Evolutionary conservation across 1,284 basidiomycete genomes (phyloP).

Genomic region (Inonotus hispidus): DNA sequence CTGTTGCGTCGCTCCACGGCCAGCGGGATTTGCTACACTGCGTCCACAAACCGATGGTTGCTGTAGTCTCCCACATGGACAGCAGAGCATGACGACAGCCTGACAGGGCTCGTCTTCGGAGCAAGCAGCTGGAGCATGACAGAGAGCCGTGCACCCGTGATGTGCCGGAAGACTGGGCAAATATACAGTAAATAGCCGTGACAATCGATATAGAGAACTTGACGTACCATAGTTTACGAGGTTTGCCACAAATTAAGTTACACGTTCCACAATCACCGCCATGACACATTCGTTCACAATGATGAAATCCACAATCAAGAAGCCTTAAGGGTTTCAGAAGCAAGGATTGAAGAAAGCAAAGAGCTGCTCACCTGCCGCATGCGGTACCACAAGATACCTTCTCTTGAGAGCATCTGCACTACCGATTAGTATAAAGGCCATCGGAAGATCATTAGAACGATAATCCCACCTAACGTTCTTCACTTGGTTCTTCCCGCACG

Average conservation of each 20-base stretch:
- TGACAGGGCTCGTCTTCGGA: conserved; percentile 75
- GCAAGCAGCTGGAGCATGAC: conserved; percentile 84
- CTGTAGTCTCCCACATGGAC: conserved; percentile 76
- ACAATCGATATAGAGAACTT: background rate
- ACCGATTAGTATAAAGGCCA: background rate
- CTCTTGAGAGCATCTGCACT: conserved; percentile 61
- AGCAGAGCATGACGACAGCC: conserved; percentile 57
- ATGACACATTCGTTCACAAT: conserved; percentile 78
- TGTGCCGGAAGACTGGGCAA: conserved; percentile 45
- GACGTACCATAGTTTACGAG: conserved; percentile 71
- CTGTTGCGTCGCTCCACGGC: conserved; percentile 33
- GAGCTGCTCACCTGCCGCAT: conserved; percentile 62
- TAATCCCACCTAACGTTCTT: conserved; percentile 48
- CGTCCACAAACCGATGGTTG: conserved; percentile 68
- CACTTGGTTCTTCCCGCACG: conserved; percentile 80
- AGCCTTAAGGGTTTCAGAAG: conserved; percentile 35
- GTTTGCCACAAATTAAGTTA: conserved; percentile 73
- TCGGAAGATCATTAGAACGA: background rate
- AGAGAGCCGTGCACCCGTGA: conserved; percentile 69
- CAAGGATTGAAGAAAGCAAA: conserved; percentile 8
- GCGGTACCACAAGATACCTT: conserved; percentile 77
- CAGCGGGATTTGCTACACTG: conserved; percentile 40
- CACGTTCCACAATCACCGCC: conserved; percentile 74
- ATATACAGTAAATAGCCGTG: background rate
- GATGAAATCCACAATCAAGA: conserved; percentile 80